A percentile compares a stretch with the other conserved stretches of the same genome.
phyloP scores from a whole-genome alignment of 768 basidiomycete genomes.

The Hydnum rufescens region DNA sequence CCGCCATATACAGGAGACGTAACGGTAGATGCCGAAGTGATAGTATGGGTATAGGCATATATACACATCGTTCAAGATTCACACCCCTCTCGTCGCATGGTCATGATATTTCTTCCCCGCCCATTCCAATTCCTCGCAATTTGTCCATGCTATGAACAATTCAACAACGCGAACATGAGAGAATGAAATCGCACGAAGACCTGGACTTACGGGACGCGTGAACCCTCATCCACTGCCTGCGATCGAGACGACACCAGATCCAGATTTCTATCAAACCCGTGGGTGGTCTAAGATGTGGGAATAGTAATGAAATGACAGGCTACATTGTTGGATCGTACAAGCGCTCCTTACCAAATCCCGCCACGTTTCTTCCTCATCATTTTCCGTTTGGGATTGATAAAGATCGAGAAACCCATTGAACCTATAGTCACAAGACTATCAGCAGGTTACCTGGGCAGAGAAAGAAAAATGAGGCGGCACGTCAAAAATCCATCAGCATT shows the following conservation, averaged over 20 bases:
- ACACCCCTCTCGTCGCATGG: background rate
- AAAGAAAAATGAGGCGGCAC: constrained; percentile 21
- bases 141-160: background rate
- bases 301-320: too few relatives aligned
- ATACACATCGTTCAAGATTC: too few relatives aligned
- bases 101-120: background rate
- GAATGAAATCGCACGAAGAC: background rate
- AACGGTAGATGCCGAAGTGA: too few relatives aligned
- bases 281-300: background rate
- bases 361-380: constrained; percentile 62
- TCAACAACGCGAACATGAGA: background rate
- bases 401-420: constrained; percentile 68
- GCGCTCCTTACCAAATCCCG: constrained; percentile 39
- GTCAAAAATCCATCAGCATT: constrained; percentile 52
- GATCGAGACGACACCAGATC: background rate
- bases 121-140: background rate
- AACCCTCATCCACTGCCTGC: background rate
- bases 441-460: background rate
- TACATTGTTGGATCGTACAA: background rate
- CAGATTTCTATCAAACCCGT: constrained; percentile 1
- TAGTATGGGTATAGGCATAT: too few relatives aligned
- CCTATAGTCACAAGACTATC: constrained; percentile 23
- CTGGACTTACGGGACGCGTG: background rate
- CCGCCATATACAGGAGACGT: background rate
- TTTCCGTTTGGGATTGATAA: constrained; percentile 70